Conservation (phyloP, 768 basidiomycete species). For the Trametes sanguinea region DNA sequence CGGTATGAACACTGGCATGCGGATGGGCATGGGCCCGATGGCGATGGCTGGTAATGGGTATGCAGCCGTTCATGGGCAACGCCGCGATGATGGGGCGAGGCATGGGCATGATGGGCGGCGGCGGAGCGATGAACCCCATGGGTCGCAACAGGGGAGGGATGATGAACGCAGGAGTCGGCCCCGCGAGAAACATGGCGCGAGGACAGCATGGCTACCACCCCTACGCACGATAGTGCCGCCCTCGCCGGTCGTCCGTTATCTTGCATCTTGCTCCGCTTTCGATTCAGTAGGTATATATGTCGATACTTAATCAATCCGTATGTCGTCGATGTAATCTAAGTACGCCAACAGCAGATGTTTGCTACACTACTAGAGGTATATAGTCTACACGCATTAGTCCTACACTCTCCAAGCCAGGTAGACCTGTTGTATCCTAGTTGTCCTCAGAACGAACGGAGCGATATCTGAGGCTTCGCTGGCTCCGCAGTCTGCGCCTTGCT, state of each 20-base stretch:
- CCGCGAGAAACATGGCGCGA: conserved; percentile 61
- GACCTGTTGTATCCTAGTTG: background rate
- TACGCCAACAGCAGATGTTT: conserved; percentile 19
- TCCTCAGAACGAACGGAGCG: conserved; percentile 64
- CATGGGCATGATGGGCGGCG: conserved; percentile 33
- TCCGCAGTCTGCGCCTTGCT: conserved; percentile 38
- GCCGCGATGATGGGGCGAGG: conserved; percentile 24
- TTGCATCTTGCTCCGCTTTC: conserved; percentile 4
- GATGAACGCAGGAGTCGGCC: conserved; percentile 58
- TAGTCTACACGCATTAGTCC: conserved; percentile 23
- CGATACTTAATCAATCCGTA: conserved; percentile 20
- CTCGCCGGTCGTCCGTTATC: background rate
- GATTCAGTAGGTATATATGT: conserved; percentile 19
- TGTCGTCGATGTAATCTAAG: conserved; percentile 22
- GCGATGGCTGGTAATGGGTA: conserved; percentile 28
- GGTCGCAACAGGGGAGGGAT: conserved; percentile 52
- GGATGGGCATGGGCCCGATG: conserved; percentile 30
- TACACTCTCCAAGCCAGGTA: conserved; percentile 8
- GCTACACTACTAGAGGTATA: conserved; percentile 23
- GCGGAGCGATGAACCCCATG: conserved; percentile 28
- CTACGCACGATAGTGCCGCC: conserved; percentile 58
- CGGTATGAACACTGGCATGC: conserved; percentile 22
- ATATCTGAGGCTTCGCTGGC: conserved; percentile 72
- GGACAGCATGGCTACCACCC: conserved; percentile 80
- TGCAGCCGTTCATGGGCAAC: conserved; percentile 28